Conservation (phyloP, 441 rosid genomes). For the Erodium chrysanthum region DNA sequence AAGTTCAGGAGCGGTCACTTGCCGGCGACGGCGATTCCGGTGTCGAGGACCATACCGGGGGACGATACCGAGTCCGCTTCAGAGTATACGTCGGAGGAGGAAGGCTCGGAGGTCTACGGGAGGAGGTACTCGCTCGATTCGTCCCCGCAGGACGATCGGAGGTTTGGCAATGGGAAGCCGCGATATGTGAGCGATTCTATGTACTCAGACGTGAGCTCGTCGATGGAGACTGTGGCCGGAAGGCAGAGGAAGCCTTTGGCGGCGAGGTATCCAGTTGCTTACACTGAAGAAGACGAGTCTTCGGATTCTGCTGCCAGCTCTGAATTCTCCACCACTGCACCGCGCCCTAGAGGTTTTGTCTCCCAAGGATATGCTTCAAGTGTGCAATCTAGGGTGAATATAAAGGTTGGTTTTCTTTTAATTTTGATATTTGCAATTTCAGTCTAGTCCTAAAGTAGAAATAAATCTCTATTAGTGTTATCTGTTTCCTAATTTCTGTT, state of each 20-base stretch:
- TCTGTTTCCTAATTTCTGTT: too few species aligned
- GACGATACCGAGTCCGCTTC: constrained; percentile 48
- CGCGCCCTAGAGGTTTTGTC: constrained; percentile 26
- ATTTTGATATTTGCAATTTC: background rate
- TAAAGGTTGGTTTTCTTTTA: constrained; percentile 39
- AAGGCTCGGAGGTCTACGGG: constrained; percentile 37
- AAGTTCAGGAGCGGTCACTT: constrained; percentile 61
- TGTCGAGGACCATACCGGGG: constrained; percentile 32
- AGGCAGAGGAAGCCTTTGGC: constrained; percentile 29
- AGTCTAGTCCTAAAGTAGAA: background rate
- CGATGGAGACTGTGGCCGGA: constrained; percentile 29
- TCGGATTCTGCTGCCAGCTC: constrained; percentile 82
- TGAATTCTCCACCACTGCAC: constrained; percentile 53
- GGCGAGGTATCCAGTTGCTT: constrained; percentile 32
- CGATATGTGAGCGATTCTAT: constrained; percentile 43
- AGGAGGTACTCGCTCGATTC: constrained; percentile 67
- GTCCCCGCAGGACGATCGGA: constrained; percentile 53
- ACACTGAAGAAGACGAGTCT: constrained; percentile 47
- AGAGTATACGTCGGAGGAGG: constrained; percentile 55
- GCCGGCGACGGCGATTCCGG: constrained; percentile 42
- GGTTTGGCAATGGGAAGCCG: constrained; percentile 31
- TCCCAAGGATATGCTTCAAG: constrained; percentile 54
- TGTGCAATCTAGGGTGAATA: constrained; percentile 32
- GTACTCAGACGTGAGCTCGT: constrained; percentile 82
- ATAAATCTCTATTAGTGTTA: too few species aligned